Evolutionary conservation across 2,329 filamentous ascomycete genomes (phyloP).

Genomic region (Penicillium sclerotiorum): DNA sequence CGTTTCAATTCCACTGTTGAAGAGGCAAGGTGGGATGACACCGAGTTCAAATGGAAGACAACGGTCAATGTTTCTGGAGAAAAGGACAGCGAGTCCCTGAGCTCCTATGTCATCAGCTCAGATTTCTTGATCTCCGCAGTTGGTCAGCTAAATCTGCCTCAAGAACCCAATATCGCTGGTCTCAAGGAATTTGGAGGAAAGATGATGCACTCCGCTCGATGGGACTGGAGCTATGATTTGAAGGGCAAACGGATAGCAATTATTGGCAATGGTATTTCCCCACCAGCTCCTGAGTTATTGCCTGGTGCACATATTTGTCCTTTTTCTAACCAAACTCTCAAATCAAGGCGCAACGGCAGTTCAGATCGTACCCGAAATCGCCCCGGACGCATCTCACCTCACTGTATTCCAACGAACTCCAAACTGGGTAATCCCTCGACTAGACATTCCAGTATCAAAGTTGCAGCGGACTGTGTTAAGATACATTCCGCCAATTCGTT

Average conservation of each 20-base stretch:
- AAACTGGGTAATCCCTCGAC: constrained; percentile 61
- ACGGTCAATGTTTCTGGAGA: constrained; percentile 52
- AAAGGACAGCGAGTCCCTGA: constrained; percentile 59
- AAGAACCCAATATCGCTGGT: constrained; percentile 53
- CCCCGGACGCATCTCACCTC: constrained; percentile 52
- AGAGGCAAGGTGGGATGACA: constrained; percentile 58
- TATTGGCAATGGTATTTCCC: constrained; percentile 57
- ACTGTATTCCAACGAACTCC: constrained; percentile 61
- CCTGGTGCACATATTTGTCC: too few relatives aligned
- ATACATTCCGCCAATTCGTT: constrained; percentile 55
- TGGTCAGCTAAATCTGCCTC: constrained; percentile 60
- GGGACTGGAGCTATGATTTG: constrained; percentile 62
- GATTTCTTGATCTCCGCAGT: constrained; percentile 62
- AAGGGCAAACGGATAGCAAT: constrained; percentile 58
- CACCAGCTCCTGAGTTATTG: neutral
- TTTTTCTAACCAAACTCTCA: neutral
- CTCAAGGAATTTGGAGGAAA: constrained; percentile 55
- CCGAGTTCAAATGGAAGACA: constrained; percentile 54
- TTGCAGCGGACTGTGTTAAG: constrained; percentile 48
- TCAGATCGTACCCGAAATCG: constrained; percentile 62
- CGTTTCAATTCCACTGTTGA: constrained; percentile 60
- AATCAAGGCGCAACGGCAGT: constrained; percentile 56
- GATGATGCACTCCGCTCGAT: constrained; percentile 60
- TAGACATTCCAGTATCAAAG: constrained; percentile 51
- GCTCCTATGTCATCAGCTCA: constrained; percentile 55